Conservation (phyloP, 768 basidiomycete species). For the Tricholoma sp. region DNA sequence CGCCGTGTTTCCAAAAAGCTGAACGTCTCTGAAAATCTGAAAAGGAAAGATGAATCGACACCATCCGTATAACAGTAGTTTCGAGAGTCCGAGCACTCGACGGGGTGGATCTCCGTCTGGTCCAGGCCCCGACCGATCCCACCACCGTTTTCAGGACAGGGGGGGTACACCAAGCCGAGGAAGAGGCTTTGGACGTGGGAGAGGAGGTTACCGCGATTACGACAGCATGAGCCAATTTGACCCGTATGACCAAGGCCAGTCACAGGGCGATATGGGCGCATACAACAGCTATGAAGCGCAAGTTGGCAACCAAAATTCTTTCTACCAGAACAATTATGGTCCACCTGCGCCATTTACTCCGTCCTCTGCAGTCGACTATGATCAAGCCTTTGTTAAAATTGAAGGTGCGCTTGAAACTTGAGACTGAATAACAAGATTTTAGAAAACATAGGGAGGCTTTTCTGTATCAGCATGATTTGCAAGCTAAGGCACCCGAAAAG, state of each 20-base stretch:
- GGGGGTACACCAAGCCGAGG: slow-evolving; percentile 48
- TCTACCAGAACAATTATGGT: slow-evolving; percentile 67
- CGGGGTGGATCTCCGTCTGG: slow-evolving; percentile 63
- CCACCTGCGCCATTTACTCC: slow-evolving; percentile 47
- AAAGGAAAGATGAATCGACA: slow-evolving; percentile 71
- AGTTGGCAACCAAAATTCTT: slow-evolving; percentile 47
- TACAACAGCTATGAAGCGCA: slow-evolving; percentile 68
- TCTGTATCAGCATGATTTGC: slow-evolving; percentile 26
- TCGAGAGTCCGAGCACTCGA: slow-evolving; percentile 46
- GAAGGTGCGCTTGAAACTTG: slow-evolving; percentile 85
- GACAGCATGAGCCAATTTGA: slow-evolving; percentile 45
- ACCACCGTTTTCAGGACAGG: slow-evolving; percentile 55
- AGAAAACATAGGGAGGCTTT: slow-evolving; percentile 37
- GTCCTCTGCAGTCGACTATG: slow-evolving; percentile 43
- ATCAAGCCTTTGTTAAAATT: slow-evolving; percentile 58
- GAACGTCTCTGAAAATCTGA: slow-evolving; percentile 18
- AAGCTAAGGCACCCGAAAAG: slow-evolving; percentile 48
- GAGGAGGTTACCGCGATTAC: slow-evolving; percentile 49
- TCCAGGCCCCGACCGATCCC: slow-evolving; percentile 70
- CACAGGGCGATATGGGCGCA: slow-evolving; percentile 53
- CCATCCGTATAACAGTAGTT: slow-evolving; percentile 75
- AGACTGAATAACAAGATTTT: slow-evolving; percentile 45
- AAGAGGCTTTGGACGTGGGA: slow-evolving; percentile 47
- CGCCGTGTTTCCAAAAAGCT: slow-evolving; percentile 8
- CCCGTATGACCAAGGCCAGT: slow-evolving; percentile 65